Percentiles rank a stretch among this genome's conserved stretches.
phyloP scores from a whole-genome alignment of 2,329 filamentous ascomycete species.

The Chaetomium olivaceum region DNA sequence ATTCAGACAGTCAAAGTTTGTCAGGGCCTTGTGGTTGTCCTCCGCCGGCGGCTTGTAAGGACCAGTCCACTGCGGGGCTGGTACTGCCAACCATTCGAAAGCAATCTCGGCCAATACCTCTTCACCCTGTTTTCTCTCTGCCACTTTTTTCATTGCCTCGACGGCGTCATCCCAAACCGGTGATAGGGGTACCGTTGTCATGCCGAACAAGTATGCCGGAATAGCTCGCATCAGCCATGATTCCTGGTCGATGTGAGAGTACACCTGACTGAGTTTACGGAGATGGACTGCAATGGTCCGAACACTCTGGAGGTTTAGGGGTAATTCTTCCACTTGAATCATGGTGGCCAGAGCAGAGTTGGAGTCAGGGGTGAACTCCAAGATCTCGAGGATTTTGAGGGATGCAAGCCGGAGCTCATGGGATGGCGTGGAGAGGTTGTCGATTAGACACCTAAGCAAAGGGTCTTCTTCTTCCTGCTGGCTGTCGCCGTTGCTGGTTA shows the following conservation, averaged over 20 bases:
- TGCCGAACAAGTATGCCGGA: slow-evolving; percentile 81
- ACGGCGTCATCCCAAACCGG: slow-evolving; percentile 86
- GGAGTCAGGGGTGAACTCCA: slow-evolving; percentile 54
- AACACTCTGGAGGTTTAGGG: slow-evolving; percentile 72
- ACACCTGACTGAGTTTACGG: slow-evolving; percentile 69
- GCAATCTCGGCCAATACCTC: slow-evolving; percentile 69
- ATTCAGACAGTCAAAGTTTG: slow-evolving; percentile 85
- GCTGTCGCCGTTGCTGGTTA: slow-evolving; percentile 40
- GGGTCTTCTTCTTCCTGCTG: slow-evolving; percentile 59
- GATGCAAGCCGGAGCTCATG: slow-evolving; percentile 73
- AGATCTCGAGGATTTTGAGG: slow-evolving; percentile 67
- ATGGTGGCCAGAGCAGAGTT: slow-evolving; percentile 62
- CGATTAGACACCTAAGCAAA: slow-evolving; percentile 65
- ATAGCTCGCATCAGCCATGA: slow-evolving; percentile 71
- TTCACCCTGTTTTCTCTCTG: slow-evolving; percentile 70
- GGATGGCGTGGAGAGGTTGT: slow-evolving; percentile 73
- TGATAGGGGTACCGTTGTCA: slow-evolving; percentile 81
- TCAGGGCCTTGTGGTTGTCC: slow-evolving; percentile 48
- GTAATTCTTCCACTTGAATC: slow-evolving; percentile 76
- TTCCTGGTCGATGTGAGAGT: slow-evolving; percentile 58
- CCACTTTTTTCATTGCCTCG: slow-evolving; percentile 72
- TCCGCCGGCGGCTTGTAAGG: slow-evolving; percentile 39
- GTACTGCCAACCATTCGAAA: slow-evolving; percentile 72
- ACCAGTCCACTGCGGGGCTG: slow-evolving; percentile 57
- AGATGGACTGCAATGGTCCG: slow-evolving; percentile 82